Percentiles rank a stretch among this genome's conserved stretches.
Evolutionary conservation across 306 rosid genomes (phyloP).

Genomic region (Astragalus glycyphyllos): DNA sequence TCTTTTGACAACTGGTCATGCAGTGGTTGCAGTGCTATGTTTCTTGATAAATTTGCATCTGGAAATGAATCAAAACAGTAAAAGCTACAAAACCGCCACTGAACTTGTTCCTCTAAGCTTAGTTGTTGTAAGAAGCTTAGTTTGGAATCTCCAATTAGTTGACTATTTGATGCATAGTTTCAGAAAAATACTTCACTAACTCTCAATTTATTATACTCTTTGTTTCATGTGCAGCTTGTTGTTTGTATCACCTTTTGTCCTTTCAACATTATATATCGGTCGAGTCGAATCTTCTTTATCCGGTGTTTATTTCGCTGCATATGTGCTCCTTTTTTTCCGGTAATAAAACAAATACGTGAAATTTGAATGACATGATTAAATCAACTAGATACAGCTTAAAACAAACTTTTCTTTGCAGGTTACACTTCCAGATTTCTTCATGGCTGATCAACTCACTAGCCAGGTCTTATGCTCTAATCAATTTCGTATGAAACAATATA

Average conservation of each 20-base stretch:
- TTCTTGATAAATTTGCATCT: conserved; percentile 72
- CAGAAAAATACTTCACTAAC: too few relatives aligned
- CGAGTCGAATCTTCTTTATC: conserved; percentile 71
- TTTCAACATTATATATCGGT: conserved; percentile 56
- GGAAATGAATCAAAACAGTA: conserved; percentile 53
- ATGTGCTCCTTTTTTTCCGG: too few relatives aligned
- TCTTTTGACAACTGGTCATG: conserved; percentile 73
- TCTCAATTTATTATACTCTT: not conserved
- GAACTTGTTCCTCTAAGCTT: conserved; percentile 74
- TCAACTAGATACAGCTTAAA: too few relatives aligned
- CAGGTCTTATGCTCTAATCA: conserved; percentile 55
- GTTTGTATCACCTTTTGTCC: conserved; percentile 59
- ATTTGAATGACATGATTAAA: too few relatives aligned
- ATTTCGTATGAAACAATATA: conserved; percentile 20
- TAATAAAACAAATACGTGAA: too few relatives aligned
- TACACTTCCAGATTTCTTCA: conserved; percentile 61
- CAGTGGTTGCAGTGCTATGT: conserved; percentile 65
- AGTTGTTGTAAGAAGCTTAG: conserved; percentile 55
- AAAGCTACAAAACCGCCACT: conserved; percentile 50
- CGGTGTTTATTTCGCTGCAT: too few relatives aligned
- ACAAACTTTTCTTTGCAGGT: too few relatives aligned
- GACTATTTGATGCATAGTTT: conserved; percentile 17
- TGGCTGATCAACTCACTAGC: conserved; percentile 82
- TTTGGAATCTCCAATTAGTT: conserved; percentile 7
- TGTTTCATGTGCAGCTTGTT: conserved; percentile 62